Evolutionary conservation across 148 eudicot genomes (phyloP).

Genomic region (Spergularia bocconei): DNA sequence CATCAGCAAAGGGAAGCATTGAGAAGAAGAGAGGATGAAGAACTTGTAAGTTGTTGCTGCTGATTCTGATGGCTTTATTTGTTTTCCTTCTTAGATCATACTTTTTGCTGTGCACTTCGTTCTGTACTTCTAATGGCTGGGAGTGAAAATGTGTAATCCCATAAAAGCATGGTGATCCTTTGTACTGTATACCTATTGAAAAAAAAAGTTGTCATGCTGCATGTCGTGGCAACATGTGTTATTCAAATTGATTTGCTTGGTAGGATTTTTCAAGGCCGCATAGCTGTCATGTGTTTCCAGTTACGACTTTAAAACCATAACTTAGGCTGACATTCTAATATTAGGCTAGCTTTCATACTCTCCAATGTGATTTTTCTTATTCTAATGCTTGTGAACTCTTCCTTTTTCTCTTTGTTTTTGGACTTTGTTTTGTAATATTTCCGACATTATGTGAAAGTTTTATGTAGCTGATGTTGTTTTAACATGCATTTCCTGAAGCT

Average conservation of each 20-base stretch:
- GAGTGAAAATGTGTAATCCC: too few species aligned
- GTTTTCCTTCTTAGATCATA: neutral
- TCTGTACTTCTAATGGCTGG: too few species aligned
- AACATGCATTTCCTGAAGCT: too few species aligned
- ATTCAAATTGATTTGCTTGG: neutral
- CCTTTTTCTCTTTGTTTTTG: too few species aligned
- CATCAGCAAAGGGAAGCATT: constrained; percentile 64
- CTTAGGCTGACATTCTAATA: neutral
- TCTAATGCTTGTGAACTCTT: too few species aligned
- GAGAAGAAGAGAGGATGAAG: constrained; percentile 62
- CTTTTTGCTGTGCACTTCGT: neutral
- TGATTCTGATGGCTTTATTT: constrained; percentile 14
- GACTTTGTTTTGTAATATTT: too few species aligned
- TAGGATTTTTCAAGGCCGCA: neutral
- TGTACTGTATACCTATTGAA: too few species aligned
- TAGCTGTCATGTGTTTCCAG: neutral
- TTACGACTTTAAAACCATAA: too few species aligned
- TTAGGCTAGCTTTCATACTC: neutral
- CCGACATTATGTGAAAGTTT: too few species aligned
- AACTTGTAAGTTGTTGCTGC: constrained; percentile 49
- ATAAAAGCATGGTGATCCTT: too few species aligned
- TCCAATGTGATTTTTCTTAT: neutral
- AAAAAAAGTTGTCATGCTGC: neutral
- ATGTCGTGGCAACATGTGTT: neutral
- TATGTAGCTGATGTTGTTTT: too few species aligned